A percentile compares a stretch with the other conserved stretches of the same genome.
Conservation (phyloP, 805 yeast species). For the Candida tammaniensis region DNA sequence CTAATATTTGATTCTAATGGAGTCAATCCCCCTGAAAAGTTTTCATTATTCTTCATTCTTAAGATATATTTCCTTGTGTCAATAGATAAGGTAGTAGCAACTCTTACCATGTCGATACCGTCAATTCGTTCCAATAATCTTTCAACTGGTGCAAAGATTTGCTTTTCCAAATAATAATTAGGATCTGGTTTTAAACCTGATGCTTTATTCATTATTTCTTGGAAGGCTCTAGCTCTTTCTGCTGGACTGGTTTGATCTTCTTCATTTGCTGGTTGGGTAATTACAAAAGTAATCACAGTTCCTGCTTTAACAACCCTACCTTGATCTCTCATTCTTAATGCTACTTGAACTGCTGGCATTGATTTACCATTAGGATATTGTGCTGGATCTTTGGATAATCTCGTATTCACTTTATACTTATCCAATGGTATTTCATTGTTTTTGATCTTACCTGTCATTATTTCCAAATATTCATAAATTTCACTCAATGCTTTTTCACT, state of each 20-base stretch:
- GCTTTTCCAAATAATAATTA: slow-evolving; percentile 78
- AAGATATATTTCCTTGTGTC: slow-evolving; percentile 62
- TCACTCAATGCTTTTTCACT: slow-evolving; percentile 72
- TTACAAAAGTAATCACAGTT: slow-evolving; percentile 82
- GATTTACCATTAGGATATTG: slow-evolving; percentile 78
- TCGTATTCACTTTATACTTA: slow-evolving; percentile 79
- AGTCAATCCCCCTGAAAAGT: slow-evolving; percentile 39
- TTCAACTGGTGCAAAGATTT: slow-evolving; percentile 86
- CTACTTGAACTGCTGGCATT: slow-evolving; percentile 91
- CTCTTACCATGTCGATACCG: slow-evolving; percentile 76
- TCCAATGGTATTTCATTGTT: slow-evolving; percentile 60
- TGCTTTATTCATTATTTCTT: slow-evolving; percentile 59
- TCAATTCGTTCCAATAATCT: slow-evolving; percentile 82
- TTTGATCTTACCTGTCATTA: slow-evolving; percentile 54
- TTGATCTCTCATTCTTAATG: slow-evolving; percentile 70
- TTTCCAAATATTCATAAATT: slow-evolving; percentile 69
- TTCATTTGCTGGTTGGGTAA: slow-evolving; percentile 45
- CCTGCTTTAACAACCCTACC: slow-evolving; percentile 90
- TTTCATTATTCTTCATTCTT: slow-evolving; percentile 39
- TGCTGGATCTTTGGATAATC: slow-evolving; percentile 82
- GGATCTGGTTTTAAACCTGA: slow-evolving; percentile 66
- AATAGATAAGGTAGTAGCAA: slow-evolving; percentile 75
- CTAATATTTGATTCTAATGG: slow-evolving; percentile 81
- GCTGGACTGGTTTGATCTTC: slow-evolving; percentile 49
- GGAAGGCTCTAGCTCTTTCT: slow-evolving; percentile 79